Base-by-base conservation (phyloP, 805 yeast species). In the Saccharomycopsis sp. region DNA sequence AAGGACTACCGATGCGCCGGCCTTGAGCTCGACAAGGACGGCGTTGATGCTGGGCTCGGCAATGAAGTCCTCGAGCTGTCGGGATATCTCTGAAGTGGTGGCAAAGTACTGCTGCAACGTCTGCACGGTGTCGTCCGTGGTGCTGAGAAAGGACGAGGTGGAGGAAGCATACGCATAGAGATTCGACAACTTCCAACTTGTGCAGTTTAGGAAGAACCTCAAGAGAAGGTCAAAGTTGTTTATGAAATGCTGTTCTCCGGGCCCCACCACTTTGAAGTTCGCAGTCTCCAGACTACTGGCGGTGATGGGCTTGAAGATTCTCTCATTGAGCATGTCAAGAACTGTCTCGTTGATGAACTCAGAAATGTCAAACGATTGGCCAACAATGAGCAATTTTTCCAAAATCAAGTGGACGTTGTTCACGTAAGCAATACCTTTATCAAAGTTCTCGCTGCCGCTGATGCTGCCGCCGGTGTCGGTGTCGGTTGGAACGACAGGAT, bases 141-240 rank as follows among this genome's bases (percentile, higher is more conserved):
- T n/a, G n/a, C n/a, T n/a, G n/a, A n/a, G n/a, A n/a, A n/a, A n/a
- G n/a, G n/a, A n/a, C n/a, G n/a, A n/a, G n/a, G n/a, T n/a, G n/a
- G n/a, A n/a, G n/a, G n/a, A n/a, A n/a, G 41, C 45, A 34, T 37
- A 45, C n/a, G 53, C 52, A 22, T 54, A 45, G 12, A 62, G 53
- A 7, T 50, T 52, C 22, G 49, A 49, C 22, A 48, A 48, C 15
- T 49, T 43, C 46, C 45, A 43, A 12, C 46, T 34, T 16, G 25
- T 13, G 19, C 37, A 46, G 20, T 27, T 30, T 15, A 45, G 41
- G 12, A 36, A 41, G 10, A 50, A 31, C 18, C 39, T 39, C 18
- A 48, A 39, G 18, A 45, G 27, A 4, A 8, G 9, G 9, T 36
- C 45, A 25, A 39, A 9, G 21, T 30, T 4, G 33, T 18, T 12